phyloP scores from a whole-genome alignment of 116 monocot species.

The Zostera marina region DNA sequence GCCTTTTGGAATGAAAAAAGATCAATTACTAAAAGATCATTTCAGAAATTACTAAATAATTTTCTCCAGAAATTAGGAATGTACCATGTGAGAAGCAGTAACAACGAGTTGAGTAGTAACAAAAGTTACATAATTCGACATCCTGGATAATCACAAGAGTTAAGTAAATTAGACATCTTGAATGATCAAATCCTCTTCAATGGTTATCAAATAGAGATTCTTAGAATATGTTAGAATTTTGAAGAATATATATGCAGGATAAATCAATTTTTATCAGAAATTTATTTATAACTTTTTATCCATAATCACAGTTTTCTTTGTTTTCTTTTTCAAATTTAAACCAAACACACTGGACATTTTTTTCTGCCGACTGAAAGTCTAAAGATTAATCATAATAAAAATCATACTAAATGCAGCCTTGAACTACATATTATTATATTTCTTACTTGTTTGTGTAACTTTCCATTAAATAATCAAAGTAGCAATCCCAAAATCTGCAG shows the following conservation, averaged over 20 bases:
- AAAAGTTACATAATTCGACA: conserved; percentile 63
- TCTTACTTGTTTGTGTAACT: conserved; percentile 72
- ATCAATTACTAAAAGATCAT: not conserved
- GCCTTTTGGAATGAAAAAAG: conserved; percentile 22
- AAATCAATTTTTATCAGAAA: too few species aligned
- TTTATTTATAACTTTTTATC: too few species aligned
- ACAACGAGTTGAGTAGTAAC: conserved; percentile 61
- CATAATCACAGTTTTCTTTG: too few species aligned
- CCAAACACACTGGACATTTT: not conserved
- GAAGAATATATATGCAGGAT: too few species aligned
- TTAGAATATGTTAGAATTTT: too few species aligned
- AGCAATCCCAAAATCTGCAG: conserved; percentile 94
- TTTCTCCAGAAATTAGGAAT: not conserved
- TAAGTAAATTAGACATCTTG: conserved; percentile 52
- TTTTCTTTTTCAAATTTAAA: too few species aligned
- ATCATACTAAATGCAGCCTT: not conserved
- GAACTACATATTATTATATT: not conserved
- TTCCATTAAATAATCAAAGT: conserved; percentile 90
- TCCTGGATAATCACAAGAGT: conserved; percentile 16
- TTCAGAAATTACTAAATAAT: not conserved
- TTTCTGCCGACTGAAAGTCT: not conserved
- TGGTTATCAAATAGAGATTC: not conserved
- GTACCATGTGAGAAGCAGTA: conserved; percentile 90
- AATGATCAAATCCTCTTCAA: not conserved
- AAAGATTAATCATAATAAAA: not conserved